phyloP scores from a whole-genome alignment of 495 filamentous ascomycete genomes.

The Daldinia bambusicola region DNA sequence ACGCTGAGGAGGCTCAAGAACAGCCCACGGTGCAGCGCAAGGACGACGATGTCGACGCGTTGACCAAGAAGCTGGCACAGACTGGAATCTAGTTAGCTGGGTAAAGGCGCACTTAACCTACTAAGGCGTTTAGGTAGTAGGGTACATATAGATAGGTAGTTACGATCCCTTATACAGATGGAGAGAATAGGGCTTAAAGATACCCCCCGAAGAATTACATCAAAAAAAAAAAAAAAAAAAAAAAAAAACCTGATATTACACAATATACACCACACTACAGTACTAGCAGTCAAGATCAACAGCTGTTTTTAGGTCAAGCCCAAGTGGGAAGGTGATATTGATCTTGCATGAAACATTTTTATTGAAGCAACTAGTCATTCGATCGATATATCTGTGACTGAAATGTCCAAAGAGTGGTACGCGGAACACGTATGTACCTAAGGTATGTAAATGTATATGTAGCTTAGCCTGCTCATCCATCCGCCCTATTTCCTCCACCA shows the following conservation, averaged over 20 bases:
- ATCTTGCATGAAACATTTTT: conserved; percentile 2
- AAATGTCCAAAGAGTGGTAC: not conserved
- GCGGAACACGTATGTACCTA: conserved; percentile 3
- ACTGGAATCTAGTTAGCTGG: conserved; percentile 57
- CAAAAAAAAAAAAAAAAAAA: not conserved
- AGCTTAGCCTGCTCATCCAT: conserved; percentile 2
- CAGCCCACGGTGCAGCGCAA: conserved; percentile 75
- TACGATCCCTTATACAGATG: conserved; percentile 2
- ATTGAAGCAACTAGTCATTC: not conserved
- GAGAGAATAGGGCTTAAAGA: not conserved
- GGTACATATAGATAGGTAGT: conserved; percentile 7
- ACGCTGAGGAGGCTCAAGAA: conserved; percentile 77
- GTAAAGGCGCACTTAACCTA: not conserved
- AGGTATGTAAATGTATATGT: conserved; percentile 1
- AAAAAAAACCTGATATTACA: too few species aligned
- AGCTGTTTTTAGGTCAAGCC: conserved; percentile 1
- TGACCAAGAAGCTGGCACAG: conserved; percentile 78
- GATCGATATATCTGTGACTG: conserved; percentile 8
- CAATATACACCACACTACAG: not conserved
- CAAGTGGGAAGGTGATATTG: conserved; percentile 6
- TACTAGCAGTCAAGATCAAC: not conserved
- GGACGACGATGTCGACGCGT: conserved; percentile 81
- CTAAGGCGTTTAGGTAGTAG: not conserved
- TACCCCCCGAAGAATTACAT: not conserved
- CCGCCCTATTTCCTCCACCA: not conserved